Percentiles rank a stretch among this genome's conserved stretches.
Evolutionary conservation across 306 rosid genomes (phyloP).

Genomic region (Astragalus membranaceus): DNA sequence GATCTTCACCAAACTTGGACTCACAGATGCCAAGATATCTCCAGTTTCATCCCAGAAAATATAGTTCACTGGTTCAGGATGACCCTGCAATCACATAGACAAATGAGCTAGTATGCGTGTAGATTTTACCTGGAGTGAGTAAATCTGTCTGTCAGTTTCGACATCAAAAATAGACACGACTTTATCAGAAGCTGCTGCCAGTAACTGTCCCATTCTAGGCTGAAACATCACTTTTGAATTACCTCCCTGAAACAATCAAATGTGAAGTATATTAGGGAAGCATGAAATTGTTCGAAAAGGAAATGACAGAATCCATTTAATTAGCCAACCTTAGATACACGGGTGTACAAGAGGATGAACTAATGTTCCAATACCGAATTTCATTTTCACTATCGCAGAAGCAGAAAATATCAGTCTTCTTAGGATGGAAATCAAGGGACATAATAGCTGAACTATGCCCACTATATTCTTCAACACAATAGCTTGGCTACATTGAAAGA

Average conservation of each 20-base stretch:
- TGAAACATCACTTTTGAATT: constrained; percentile 47
- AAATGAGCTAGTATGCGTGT: background rate
- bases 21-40: constrained; percentile 40
- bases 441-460: constrained; percentile 33
- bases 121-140: constrained; percentile 37
- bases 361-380: no score
- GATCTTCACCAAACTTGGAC: constrained; percentile 40
- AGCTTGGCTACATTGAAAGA: constrained; percentile 36
- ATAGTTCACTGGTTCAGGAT: constrained; percentile 38
- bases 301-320: background rate
- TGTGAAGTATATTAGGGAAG: background rate
- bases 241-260: constrained; percentile 37
- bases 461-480: constrained; percentile 36
- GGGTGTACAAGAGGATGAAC: constrained; percentile 31
- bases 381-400: constrained; percentile 36
- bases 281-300: background rate
- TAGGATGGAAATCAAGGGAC: constrained; percentile 58
- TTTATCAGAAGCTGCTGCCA: constrained; percentile 49
- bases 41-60: constrained; percentile 46
- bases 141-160: constrained; percentile 31
- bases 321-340: constrained; percentile 32
- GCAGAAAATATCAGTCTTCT: constrained; percentile 49
- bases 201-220: constrained; percentile 42
- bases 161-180: constrained; percentile 39
- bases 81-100: constrained; percentile 39